Conservation (phyloP, 2,329 filamentous ascomycete genomes). For the Alternaria infectoria region DNA sequence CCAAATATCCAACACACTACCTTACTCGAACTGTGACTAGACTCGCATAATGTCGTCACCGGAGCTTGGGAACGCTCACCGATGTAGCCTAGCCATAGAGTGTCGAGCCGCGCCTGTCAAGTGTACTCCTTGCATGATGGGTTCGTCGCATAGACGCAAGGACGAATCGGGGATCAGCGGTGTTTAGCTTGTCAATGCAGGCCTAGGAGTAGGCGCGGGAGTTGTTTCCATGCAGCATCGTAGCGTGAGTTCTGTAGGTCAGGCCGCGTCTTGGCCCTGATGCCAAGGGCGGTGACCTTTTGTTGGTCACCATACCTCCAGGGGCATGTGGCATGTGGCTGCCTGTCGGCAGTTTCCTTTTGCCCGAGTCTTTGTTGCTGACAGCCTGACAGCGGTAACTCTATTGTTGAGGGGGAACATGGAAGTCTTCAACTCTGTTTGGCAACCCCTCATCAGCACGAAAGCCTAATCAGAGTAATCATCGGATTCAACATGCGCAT, state of each 20-base stretch:
- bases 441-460: neutral
- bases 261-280: neutral
- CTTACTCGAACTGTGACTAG: neutral
- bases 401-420: neutral
- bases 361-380: neutral
- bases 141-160: conserved; percentile 7
- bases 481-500: neutral
- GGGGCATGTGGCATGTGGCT: neutral
- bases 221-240: neutral
- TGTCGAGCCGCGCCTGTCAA: neutral
- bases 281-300: neutral
- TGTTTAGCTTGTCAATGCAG: neutral
- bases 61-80: neutral
- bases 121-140: conserved; percentile 2
- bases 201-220: neutral
- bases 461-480: neutral
- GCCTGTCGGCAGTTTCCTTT: neutral
- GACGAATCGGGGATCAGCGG: neutral
- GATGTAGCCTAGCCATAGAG: neutral
- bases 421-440: neutral
- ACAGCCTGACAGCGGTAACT: conserved; percentile 3
- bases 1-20: neutral
- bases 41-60: conserved; percentile 19
- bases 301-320: neutral
- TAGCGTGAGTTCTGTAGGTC: neutral